Base-by-base conservation (phyloP, 306 rosid species). In the Echinosophora koreensis region DNA sequence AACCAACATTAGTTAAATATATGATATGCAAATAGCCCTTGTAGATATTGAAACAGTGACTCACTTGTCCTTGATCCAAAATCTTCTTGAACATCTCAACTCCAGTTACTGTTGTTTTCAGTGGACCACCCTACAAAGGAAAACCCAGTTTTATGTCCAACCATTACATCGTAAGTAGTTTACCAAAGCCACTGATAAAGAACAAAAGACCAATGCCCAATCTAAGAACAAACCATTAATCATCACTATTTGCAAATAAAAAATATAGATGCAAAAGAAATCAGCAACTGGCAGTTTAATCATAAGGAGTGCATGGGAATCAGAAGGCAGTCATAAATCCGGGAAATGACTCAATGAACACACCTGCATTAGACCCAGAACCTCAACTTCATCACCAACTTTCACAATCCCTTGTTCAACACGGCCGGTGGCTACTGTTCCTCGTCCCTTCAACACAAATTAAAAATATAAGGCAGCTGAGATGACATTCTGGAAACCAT, bases 21-120 rank as follows among this genome's bases (percentile, higher is more conserved):
- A 52, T 64, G 64, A 54, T 12, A 35, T 32, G 64, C 10, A n/a
- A 82, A 56, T 69, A 80, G 27, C 47, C 49, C 16, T 39, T 18
- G 39, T 50, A 69, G 55, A 70, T 27, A 74, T 34, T 65, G 52
- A 69, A 66, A 63, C 34, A 78, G 69, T 17, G 70, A 86, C 91
- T 91, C 87, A 91, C 99, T 76, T 96, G 93, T 66, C 99, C 99
- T 68, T 86, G 92, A 78, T 96, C 99, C 88, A 96, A 86, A 69
- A 91, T 92, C 89, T 96, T 96, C 89, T 96, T 96, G 85, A 96
- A 96, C 99, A 96, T 96, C 91, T 96, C 99, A 79, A 96, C 99
- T 77, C 99, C 98, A 49, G 99, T 96, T 64, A 96, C 98, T 14
- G 92, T 88, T 60, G 96, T 88, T 89, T 96, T 96, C 52, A 88